These are phyloP conservation scores for Boletus pseudopeckii DNA, from an alignment of 768 basidiomycete species.

Conservation along the genomic window DNA sequence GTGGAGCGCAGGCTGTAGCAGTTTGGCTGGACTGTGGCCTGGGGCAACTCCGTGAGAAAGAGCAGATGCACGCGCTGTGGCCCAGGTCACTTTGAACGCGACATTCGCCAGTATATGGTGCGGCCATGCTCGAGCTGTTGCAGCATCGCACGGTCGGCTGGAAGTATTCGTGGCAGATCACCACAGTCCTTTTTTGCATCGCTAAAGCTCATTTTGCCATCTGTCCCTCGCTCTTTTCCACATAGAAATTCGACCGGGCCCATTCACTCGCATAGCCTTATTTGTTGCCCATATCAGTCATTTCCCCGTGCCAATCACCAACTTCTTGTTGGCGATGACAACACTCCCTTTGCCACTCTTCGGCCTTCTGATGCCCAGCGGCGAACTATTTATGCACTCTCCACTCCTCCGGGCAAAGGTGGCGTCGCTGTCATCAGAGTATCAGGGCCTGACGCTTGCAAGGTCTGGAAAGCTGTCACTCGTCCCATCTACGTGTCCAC, in stretches of 20 bases:
- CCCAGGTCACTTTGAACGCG: background rate
- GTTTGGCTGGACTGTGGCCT: background rate
- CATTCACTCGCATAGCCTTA: conserved; percentile 17
- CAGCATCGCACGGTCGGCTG: conserved; percentile 4
- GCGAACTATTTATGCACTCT: conserved; percentile 83
- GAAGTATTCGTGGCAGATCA: conserved; percentile 1
- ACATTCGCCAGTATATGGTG: conserved; percentile 14
- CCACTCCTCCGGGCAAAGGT: conserved; percentile 82
- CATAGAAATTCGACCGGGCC: conserved; percentile 24
- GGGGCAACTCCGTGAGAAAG: conserved; percentile 23
- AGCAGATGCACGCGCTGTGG: background rate
- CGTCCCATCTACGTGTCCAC: conserved; percentile 24
- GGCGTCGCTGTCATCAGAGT: conserved; percentile 82
- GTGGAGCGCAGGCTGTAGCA: background rate
- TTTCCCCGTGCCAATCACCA: background rate
- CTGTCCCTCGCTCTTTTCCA: conserved; percentile 18
- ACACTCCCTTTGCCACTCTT: background rate
- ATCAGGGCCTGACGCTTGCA: conserved; percentile 69
- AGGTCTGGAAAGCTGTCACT: conserved; percentile 63
- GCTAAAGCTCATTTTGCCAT: conserved; percentile 8
- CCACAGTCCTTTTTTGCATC: background rate
- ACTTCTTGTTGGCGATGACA: background rate
- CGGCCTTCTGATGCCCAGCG: conserved; percentile 49
- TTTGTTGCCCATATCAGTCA: conserved; percentile 13
- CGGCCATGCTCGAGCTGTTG: conserved; percentile 18